Percentiles rank a stretch among this genome's conserved stretches.
Evolutionary conservation across 176 grass and related monocot species (phyloP).

Genomic region (Juncus inflexus): DNA sequence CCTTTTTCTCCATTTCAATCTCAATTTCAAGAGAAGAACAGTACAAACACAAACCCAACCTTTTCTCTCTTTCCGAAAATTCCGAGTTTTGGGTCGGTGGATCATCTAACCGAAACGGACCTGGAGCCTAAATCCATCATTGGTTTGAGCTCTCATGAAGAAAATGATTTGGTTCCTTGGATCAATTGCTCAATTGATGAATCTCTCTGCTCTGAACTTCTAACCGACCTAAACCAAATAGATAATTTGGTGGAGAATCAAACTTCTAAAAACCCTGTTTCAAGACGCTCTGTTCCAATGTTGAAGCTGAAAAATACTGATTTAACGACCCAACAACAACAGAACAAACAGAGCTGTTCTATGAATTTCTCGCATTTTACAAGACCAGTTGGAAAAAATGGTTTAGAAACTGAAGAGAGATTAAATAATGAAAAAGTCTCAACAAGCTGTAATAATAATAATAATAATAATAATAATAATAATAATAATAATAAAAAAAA

Average conservation of each 20-base stretch:
- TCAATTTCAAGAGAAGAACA: slow-evolving; percentile 16
- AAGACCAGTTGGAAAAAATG: slow-evolving; percentile 26
- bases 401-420: slow-evolving; percentile 23
- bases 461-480: no score
- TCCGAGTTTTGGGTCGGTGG: slow-evolving; percentile 2
- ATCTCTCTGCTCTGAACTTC: slow-evolving; percentile 23
- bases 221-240: slow-evolving; percentile 19
- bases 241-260: slow-evolving; percentile 3
- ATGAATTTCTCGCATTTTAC: slow-evolving; percentile 45
- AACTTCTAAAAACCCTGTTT: background rate
- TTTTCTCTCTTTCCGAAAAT: background rate
- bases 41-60: background rate
- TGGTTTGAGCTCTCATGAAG: background rate
- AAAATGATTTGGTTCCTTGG: slow-evolving; percentile 26
- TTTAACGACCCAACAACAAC: background rate
- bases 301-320: background rate
- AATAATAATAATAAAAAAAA: no score
- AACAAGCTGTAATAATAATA: slow-evolving; percentile 1
- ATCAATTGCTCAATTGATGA: slow-evolving; percentile 27
- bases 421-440: slow-evolving; percentile 28
- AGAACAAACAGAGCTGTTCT: background rate
- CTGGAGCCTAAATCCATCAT: background rate
- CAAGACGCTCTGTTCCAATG: background rate
- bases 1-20: background rate
- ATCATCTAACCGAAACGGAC: background rate